Percentiles rank a stretch among this genome's conserved stretches.
phyloP scores from a whole-genome alignment of 257 asterid genomes.

The Plantago major region DNA sequence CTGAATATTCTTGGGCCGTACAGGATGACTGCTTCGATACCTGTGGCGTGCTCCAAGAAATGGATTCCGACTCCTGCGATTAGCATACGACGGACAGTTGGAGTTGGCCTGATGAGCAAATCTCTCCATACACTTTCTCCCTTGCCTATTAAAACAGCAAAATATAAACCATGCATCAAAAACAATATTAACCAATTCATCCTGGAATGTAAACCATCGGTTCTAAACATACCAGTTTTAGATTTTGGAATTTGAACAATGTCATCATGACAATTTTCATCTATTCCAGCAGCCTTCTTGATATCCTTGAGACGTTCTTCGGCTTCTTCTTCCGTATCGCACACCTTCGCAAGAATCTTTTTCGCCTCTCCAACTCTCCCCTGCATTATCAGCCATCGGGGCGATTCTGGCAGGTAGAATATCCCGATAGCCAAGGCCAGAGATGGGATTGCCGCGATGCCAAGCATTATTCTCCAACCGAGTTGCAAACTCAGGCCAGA shows the following conservation, averaged over 20 bases:
- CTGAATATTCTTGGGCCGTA: slow-evolving; percentile 11
- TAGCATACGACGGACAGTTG: slow-evolving; percentile 11
- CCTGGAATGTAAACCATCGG: neutral
- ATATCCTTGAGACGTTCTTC: slow-evolving; percentile 44
- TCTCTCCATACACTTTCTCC: slow-evolving; percentile 9
- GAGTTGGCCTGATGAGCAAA: slow-evolving; percentile 12
- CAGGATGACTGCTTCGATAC: slow-evolving; percentile 12
- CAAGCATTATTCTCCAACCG: slow-evolving; percentile 79
- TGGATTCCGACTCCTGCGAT: slow-evolving; percentile 9
- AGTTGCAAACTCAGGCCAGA: slow-evolving; percentile 32
- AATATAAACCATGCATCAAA: neutral
- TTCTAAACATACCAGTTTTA: neutral
- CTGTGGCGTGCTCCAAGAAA: slow-evolving; percentile 14
- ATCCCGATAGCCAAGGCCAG: slow-evolving; percentile 48
- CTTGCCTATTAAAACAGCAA: neutral
- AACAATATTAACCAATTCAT: neutral
- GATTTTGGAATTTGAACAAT: slow-evolving; percentile 25
- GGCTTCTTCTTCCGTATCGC: slow-evolving; percentile 44
- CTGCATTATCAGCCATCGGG: slow-evolving; percentile 64
- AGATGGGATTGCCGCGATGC: slow-evolving; percentile 63
- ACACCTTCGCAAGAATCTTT: slow-evolving; percentile 40
- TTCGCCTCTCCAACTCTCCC: slow-evolving; percentile 55
- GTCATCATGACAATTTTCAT: slow-evolving; percentile 36
- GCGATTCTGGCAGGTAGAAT: slow-evolving; percentile 69
- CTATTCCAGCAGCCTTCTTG: slow-evolving; percentile 42